These are phyloP conservation scores for Echinosophora koreensis DNA, from an alignment of 306 rosid genomes.

Conservation along the genomic window DNA sequence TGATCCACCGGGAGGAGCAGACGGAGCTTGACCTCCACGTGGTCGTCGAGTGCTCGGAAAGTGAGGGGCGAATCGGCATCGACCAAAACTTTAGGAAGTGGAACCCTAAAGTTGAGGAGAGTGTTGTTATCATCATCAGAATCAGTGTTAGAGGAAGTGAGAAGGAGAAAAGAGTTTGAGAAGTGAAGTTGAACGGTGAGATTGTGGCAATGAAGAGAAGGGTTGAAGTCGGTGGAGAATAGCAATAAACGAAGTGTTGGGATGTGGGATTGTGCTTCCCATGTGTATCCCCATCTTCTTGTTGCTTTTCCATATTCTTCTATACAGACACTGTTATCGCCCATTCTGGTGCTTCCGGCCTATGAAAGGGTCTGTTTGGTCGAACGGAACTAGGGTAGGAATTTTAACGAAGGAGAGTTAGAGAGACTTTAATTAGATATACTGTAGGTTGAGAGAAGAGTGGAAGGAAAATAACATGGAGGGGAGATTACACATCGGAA, in stretches of 20 bases:
- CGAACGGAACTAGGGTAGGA: no score
- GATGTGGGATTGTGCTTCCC: constrained; percentile 88
- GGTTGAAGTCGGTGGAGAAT: constrained; percentile 56
- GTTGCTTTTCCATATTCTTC: constrained; percentile 40
- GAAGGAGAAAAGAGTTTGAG: constrained; percentile 55
- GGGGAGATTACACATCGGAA: no score
- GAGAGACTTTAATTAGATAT: no score
- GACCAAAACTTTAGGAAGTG: constrained; percentile 73
- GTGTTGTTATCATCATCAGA: constrained; percentile 24
- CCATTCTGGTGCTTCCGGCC: constrained; percentile 1
- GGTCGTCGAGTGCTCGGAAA: constrained; percentile 65
- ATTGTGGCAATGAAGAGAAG: constrained; percentile 64
- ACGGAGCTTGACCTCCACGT: constrained; percentile 78
- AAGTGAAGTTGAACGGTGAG: constrained; percentile 59
- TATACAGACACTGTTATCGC: not conserved
- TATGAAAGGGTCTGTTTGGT: no score
- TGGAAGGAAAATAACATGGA: no score
- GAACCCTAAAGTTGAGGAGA: constrained; percentile 67
- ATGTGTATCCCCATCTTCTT: constrained; percentile 76
- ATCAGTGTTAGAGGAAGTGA: constrained; percentile 52
- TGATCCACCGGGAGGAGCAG: constrained; percentile 89
- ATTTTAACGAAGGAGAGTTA: no score
- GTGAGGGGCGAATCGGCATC: constrained; percentile 68
- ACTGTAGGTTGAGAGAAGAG: no score
- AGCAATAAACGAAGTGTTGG: constrained; percentile 80